phyloP scores from a whole-genome alignment of 331 rosid genomes.

The Arachis monticola region DNA sequence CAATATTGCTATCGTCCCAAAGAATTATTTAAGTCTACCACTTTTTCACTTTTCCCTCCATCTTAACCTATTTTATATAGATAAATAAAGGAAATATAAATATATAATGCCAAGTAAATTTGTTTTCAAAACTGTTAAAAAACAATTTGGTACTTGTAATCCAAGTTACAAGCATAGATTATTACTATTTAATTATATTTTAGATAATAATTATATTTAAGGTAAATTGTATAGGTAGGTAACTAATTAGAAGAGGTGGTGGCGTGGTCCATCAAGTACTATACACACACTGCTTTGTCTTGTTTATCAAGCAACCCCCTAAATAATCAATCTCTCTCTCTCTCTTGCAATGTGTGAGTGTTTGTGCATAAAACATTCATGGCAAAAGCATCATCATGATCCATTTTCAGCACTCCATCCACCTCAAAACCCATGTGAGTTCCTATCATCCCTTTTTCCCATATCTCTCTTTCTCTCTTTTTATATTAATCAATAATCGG shows the following conservation, averaged over 20 bases:
- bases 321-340: conserved; percentile 35
- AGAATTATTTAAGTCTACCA: conserved; percentile 25
- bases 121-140: conserved; percentile 4
- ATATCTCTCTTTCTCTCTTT: conserved; percentile 34
- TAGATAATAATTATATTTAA: conserved; percentile 36
- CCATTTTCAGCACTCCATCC: conserved; percentile 70
- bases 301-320: conserved; percentile 79
- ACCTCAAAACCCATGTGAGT: conserved; percentile 87
- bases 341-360: conserved; percentile 35
- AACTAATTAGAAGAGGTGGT: conserved; percentile 66
- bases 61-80: conserved; percentile 5
- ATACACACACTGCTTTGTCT: conserved; percentile 62
- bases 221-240: conserved; percentile 1
- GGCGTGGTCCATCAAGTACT: conserved; percentile 86
- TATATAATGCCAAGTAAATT: not conserved
- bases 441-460: conserved; percentile 57
- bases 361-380: conserved; percentile 71
- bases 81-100: not conserved
- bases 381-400: conserved; percentile 86
- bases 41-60: conserved; percentile 15
- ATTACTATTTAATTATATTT: not conserved
- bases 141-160: conserved; percentile 50
- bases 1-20: conserved; percentile 4
- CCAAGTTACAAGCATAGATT: conserved; percentile 47
- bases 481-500: conserved; percentile 28